A percentile compares a stretch with the other conserved stretches of the same genome.
These are phyloP conservation scores for Chlamydomonas sp. DNA, from an alignment of 139 green algal species.

Conservation along the genomic window DNA sequence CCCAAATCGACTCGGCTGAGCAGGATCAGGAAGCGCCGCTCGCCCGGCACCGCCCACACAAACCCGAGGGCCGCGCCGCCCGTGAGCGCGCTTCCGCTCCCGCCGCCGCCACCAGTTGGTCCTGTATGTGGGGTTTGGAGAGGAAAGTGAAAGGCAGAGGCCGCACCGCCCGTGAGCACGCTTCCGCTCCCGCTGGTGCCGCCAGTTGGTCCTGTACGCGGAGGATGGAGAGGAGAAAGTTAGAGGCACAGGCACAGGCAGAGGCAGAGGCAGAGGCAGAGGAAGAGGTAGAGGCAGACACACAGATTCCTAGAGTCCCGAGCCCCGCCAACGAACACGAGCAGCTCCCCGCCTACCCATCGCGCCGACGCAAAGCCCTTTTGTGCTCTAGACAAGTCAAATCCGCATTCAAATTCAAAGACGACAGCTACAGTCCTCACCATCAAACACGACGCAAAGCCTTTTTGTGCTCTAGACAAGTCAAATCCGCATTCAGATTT, in stretches of 20 bases:
- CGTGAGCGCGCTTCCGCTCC: constrained; percentile 24
- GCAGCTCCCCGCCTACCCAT: constrained; percentile 90
- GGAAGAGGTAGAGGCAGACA: too few species aligned
- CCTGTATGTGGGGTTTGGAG: too few species aligned
- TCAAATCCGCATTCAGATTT: too few species aligned
- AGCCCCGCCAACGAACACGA: too few species aligned
- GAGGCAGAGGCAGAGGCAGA: too few species aligned
- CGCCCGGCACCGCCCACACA: constrained; percentile 65
- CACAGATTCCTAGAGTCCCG: too few species aligned
- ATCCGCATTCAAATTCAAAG: too few species aligned
- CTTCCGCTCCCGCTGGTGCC: constrained; percentile 19
- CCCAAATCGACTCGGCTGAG: constrained; percentile 46
- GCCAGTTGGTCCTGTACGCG: too few species aligned
- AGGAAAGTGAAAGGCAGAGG: constrained; percentile 90
- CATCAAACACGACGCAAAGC: constrained; percentile 61
- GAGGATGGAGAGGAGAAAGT: too few species aligned
- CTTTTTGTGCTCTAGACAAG: constrained; percentile 61
- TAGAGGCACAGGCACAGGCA: constrained; percentile 87
- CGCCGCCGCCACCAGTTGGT: too few species aligned
- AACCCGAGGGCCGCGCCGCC: constrained; percentile 77
- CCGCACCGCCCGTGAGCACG: constrained; percentile 40
- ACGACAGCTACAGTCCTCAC: constrained; percentile 90
- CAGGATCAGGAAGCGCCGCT: constrained; percentile 64
- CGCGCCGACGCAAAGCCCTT: constrained; percentile 48
- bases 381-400: too few species aligned